phyloP scores from a whole-genome alignment of 2,329 filamentous ascomycete genomes.

The Bipolaris oryzae region DNA sequence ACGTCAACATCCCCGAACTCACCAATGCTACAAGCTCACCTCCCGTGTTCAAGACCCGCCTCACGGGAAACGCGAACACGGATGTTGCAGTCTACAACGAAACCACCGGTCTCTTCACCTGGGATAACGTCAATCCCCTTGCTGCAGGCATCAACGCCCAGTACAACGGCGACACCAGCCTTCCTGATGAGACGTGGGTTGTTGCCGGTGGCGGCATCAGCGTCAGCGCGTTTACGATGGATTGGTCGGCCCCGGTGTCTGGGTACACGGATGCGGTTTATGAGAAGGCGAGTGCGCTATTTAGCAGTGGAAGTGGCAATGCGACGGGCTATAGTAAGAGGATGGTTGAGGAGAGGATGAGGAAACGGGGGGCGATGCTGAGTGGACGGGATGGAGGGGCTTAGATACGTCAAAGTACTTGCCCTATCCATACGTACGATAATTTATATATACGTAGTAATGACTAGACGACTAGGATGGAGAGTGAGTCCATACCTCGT shows the following conservation, averaged over 20 bases:
- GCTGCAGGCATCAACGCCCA: slow-evolving; percentile 59
- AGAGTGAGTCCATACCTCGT: too few species aligned
- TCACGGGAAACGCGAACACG: slow-evolving; percentile 58
- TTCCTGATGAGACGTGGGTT: slow-evolving; percentile 59
- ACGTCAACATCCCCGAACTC: slow-evolving; percentile 58
- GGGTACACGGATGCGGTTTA: slow-evolving; percentile 32
- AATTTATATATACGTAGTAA: too few species aligned
- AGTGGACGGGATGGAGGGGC: slow-evolving; percentile 10
- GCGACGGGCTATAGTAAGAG: slow-evolving; percentile 24
- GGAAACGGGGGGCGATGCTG: slow-evolving; percentile 21
- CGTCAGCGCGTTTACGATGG: slow-evolving; percentile 58
- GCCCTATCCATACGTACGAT: too few species aligned
- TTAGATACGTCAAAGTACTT: too few species aligned
- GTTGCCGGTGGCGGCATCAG: slow-evolving; percentile 52
- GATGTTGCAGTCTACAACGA: slow-evolving; percentile 55
- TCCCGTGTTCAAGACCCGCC: slow-evolving; percentile 54
- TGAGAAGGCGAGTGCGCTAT: slow-evolving; percentile 20
- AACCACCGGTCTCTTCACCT: slow-evolving; percentile 52
- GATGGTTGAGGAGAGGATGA: slow-evolving; percentile 26
- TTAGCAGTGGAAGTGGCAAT: slow-evolving; percentile 9
- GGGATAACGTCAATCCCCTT: slow-evolving; percentile 56
- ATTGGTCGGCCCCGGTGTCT: slow-evolving; percentile 56
- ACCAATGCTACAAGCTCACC: slow-evolving; percentile 49
- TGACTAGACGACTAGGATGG: too few species aligned
- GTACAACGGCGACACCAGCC: slow-evolving; percentile 58